A percentile compares a stretch with the other conserved stretches of the same genome.
phyloP scores from a whole-genome alignment of 768 basidiomycete species.

The Tylopilus rubrobrunneus region DNA sequence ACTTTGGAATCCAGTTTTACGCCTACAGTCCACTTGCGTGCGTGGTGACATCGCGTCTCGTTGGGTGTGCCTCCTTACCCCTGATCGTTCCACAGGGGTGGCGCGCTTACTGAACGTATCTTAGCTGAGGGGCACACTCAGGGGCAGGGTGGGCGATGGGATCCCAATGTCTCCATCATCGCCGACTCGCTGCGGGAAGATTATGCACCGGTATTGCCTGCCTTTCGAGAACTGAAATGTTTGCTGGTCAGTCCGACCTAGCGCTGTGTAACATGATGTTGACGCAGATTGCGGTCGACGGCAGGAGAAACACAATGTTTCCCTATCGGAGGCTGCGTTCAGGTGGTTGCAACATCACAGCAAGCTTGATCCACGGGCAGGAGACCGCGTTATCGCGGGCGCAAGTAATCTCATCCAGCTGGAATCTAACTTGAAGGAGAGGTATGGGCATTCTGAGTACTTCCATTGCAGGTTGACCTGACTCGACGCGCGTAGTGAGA shows the following conservation, averaged over 20 bases:
- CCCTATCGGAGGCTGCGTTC: constrained; percentile 15
- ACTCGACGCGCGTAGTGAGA: neutral
- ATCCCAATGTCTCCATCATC: constrained; percentile 3
- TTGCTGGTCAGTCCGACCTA: neutral
- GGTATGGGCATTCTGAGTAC: neutral
- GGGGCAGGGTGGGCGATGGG: constrained; percentile 8
- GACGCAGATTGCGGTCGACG: neutral
- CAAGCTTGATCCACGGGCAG: constrained; percentile 8
- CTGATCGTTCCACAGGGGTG: constrained; percentile 1
- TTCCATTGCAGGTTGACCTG: neutral
- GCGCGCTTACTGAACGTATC: constrained; percentile 5
- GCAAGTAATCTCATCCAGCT: constrained; percentile 33
- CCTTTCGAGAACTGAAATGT: constrained; percentile 11
- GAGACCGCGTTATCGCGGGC: constrained; percentile 35
- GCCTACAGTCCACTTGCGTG: constrained; percentile 24
- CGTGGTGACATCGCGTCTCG: neutral
- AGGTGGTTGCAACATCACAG: constrained; percentile 24
- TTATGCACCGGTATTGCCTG: constrained; percentile 12
- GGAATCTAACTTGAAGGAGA: constrained; percentile 23
- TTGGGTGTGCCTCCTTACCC: neutral
- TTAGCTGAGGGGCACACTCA: constrained; percentile 4
- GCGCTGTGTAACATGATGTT: neutral
- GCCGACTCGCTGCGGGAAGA: neutral
- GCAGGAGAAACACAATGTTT: constrained; percentile 8
- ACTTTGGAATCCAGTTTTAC: constrained; percentile 40